phyloP scores from a whole-genome alignment of 2,329 filamentous ascomycete species.

The Fusarium subglutinans region DNA sequence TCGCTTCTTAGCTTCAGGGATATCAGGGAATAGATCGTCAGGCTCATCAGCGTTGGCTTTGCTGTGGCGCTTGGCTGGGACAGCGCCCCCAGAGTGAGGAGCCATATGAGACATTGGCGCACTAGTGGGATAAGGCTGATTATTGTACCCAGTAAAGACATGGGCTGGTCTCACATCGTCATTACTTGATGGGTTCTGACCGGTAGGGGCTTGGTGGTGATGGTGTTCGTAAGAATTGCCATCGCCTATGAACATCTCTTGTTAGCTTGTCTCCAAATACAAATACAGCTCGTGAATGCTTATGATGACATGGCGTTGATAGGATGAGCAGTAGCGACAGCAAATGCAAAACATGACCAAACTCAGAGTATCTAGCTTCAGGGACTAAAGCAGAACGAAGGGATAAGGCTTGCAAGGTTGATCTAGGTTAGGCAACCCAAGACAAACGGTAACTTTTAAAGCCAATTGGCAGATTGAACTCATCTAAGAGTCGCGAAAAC shows the following conservation, averaged over 20 bases:
- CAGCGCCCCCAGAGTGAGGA: slow-evolving; percentile 49
- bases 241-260: slow-evolving; percentile 59
- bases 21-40: slow-evolving; percentile 82
- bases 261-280: slow-evolving; percentile 42
- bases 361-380: slow-evolving; percentile 23
- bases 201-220: slow-evolving; percentile 70
- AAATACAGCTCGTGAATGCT: slow-evolving; percentile 17
- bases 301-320: slow-evolving; percentile 4
- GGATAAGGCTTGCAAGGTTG: slow-evolving; percentile 7
- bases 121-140: slow-evolving; percentile 65
- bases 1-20: slow-evolving; percentile 89
- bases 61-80: slow-evolving; percentile 49
- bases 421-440: slow-evolving; percentile 33
- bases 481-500: slow-evolving; percentile 49
- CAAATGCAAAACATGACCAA: slow-evolving; percentile 25
- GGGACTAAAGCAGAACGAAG: slow-evolving; percentile 32
- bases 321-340: slow-evolving; percentile 11
- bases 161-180: slow-evolving; percentile 78
- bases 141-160: slow-evolving; percentile 75
- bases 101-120: slow-evolving; percentile 72
- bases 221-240: slow-evolving; percentile 72
- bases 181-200: slow-evolving; percentile 56
- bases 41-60: slow-evolving; percentile 66
- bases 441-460: slow-evolving; percentile 45
- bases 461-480: slow-evolving; percentile 49